Evolutionary conservation across 768 basidiomycete species (phyloP).

Genomic region (Boletellus ananas): DNA sequence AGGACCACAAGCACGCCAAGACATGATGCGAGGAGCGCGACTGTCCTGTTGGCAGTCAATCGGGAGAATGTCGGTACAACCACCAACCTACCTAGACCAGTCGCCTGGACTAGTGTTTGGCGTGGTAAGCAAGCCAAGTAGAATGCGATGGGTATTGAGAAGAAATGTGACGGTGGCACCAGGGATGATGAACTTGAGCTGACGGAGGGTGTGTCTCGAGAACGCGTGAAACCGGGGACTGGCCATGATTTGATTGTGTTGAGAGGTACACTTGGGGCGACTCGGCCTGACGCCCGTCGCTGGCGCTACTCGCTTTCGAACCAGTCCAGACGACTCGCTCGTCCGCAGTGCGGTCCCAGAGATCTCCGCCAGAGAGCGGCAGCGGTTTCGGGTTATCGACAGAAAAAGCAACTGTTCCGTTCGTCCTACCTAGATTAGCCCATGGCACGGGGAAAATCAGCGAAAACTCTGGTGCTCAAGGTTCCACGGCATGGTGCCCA

Average conservation of each 20-base stretch:
- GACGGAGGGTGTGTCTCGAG: conserved; percentile 53
- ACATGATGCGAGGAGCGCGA: conserved; percentile 50
- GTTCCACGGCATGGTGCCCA: conserved; percentile 78
- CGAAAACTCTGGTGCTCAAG: conserved; percentile 54
- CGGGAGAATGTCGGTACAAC: background rate
- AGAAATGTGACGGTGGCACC: conserved; percentile 61
- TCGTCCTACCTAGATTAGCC: background rate
- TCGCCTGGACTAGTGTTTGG: conserved; percentile 35
- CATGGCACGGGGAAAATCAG: conserved; percentile 44
- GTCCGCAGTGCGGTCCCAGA: no score
- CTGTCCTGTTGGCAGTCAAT: conserved; percentile 38
- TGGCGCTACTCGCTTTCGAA: conserved; percentile 1
- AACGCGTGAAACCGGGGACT: conserved; percentile 17
- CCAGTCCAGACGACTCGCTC: background rate
- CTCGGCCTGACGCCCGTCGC: conserved; percentile 7
- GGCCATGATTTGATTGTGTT: conserved; percentile 15
- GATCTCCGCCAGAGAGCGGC: no score
- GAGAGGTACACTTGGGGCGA: background rate
- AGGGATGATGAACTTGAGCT: conserved; percentile 76
- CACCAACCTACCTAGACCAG: conserved; percentile 48
- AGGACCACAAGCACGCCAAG: conserved; percentile 58
- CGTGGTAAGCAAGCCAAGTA: conserved; percentile 38
- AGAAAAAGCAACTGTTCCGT: background rate
- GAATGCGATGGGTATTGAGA: conserved; percentile 51
- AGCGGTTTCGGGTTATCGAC: background rate